Evolutionary conservation across 345 rosid genomes (phyloP), one percentile per base, ranked within the genome.

Genomic region (Eucalyptus guilfoylei): DNA sequence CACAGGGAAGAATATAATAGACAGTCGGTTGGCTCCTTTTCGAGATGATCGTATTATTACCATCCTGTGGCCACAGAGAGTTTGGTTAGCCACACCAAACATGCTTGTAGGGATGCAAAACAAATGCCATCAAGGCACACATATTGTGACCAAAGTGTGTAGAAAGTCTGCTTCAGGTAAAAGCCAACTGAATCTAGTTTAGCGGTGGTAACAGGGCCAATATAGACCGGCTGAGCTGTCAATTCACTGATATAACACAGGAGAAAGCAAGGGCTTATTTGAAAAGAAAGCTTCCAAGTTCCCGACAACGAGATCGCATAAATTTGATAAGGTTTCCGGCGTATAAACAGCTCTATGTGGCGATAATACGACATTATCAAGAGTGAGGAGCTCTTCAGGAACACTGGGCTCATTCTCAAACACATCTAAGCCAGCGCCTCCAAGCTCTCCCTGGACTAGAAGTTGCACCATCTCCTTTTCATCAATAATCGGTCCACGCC

Each of bases 401-500:
- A 94, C 93, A 72, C 85, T 6, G 34, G 95, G 96, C 88, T 95
- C 96, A 44, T 93, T 80, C 92, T 94, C 94, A 64, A 94, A 95
- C 89, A 95, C 96, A 89, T 95, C 96, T 87, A 95, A 88, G 6
- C 96, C 96, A 54, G 96, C 95, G 6, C 96, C 96, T 49, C 89
- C 90, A 45, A 94, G 93, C 85, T 94, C 92, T 69, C 94, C 93
- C 44, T 89, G 89, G 49, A 91, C 88, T 89, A 95, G 88, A 67
- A 93, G 91, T 87, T 89, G 88, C 81, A 94, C 95, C 91, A 94
- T 52, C 87, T 93, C 94, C 90, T 94, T 89, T 90, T 95, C 95
- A 30, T 95, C 96, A 6, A 95, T 88, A 62, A 94, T 89, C 11
- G 93, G 34, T 37, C 96, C 95, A 2, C 95, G 94, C 4, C 94